Evolutionary conservation across 1,139 yeast genomes (phyloP).

Genomic region (Groenewaldozyma auringiensis): DNA sequence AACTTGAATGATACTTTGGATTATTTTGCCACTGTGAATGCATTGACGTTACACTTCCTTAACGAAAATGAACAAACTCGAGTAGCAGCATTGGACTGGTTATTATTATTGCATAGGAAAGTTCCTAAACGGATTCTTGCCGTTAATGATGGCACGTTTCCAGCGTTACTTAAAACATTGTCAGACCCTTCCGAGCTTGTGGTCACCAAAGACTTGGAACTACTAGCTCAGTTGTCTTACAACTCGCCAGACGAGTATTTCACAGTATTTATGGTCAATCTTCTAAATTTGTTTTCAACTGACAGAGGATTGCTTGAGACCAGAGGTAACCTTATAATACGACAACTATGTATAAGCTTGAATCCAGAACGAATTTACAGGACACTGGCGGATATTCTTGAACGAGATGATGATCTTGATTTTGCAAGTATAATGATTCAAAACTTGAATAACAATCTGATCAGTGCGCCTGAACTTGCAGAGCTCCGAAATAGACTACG

Average conservation of each 20-base stretch:
- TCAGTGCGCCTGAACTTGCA: conserved; percentile 80
- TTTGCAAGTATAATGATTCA: conserved; percentile 81
- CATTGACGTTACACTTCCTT: conserved; percentile 52
- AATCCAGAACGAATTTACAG: conserved; percentile 79
- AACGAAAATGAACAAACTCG: conserved; percentile 75
- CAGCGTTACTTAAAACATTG: conserved; percentile 70
- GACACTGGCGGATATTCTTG: conserved; percentile 70
- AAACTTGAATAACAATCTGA: conserved; percentile 70
- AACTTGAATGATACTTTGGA: conserved; percentile 36
- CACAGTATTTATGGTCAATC: conserved; percentile 63
- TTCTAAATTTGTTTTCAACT: conserved; percentile 60
- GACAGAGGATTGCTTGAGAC: conserved; percentile 56
- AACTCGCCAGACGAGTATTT: conserved; percentile 76
- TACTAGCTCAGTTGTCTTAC: conserved; percentile 70
- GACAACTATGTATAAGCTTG: conserved; percentile 75
- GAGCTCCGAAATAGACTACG: conserved; percentile 63
- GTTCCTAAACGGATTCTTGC: conserved; percentile 57
- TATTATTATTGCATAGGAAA: conserved; percentile 69
- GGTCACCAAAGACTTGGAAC: conserved; percentile 64
- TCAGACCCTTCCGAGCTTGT: conserved; percentile 85
- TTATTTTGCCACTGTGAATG: conserved; percentile 51
- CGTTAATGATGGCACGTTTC: conserved; percentile 57
- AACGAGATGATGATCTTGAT: conserved; percentile 52
- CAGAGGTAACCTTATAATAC: conserved; percentile 76
- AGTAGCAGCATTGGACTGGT: conserved; percentile 85